Evolutionary conservation across 1,284 basidiomycete species (phyloP).

Genomic region (Irpex sp.): DNA sequence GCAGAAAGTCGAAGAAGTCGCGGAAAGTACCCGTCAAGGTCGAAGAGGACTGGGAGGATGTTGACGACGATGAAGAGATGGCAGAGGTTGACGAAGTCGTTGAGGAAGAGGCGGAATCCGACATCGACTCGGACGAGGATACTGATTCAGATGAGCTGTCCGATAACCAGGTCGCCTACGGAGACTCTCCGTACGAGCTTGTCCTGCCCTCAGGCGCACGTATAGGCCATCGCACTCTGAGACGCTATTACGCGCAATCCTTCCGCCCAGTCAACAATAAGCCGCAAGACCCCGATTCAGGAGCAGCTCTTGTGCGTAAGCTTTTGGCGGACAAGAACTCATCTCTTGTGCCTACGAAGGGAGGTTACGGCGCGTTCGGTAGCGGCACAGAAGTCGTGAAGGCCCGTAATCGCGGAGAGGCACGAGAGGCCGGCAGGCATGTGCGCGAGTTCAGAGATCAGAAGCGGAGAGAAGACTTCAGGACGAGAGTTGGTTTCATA

Average conservation of each 20-base stretch:
- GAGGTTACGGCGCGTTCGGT: slow-evolving; percentile 85
- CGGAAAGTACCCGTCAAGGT: slow-evolving; percentile 28
- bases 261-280: slow-evolving; percentile 43
- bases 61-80: slow-evolving; percentile 38
- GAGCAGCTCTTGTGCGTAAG: slow-evolving; percentile 69
- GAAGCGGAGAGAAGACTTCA: slow-evolving; percentile 77
- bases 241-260: slow-evolving; percentile 86
- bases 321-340: slow-evolving; percentile 79
- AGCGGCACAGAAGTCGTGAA: slow-evolving; percentile 79
- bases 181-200: slow-evolving; percentile 84
- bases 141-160: slow-evolving; percentile 32
- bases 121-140: slow-evolving; percentile 32
- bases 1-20: slow-evolving; percentile 29
- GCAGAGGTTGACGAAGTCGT: slow-evolving; percentile 55
- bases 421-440: slow-evolving; percentile 88
- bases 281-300: slow-evolving; percentile 62
- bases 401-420: slow-evolving; percentile 94
- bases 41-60: slow-evolving; percentile 62
- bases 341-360: slow-evolving; percentile 79
- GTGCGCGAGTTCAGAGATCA: slow-evolving; percentile 85
- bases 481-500: slow-evolving; percentile 74
- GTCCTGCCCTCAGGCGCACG: slow-evolving; percentile 91
- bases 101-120: slow-evolving; percentile 36
- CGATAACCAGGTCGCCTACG: slow-evolving; percentile 60
- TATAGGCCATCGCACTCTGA: slow-evolving; percentile 89